Conservation (phyloP, 768 basidiomycete species). For the Trametes elegans region DNA sequence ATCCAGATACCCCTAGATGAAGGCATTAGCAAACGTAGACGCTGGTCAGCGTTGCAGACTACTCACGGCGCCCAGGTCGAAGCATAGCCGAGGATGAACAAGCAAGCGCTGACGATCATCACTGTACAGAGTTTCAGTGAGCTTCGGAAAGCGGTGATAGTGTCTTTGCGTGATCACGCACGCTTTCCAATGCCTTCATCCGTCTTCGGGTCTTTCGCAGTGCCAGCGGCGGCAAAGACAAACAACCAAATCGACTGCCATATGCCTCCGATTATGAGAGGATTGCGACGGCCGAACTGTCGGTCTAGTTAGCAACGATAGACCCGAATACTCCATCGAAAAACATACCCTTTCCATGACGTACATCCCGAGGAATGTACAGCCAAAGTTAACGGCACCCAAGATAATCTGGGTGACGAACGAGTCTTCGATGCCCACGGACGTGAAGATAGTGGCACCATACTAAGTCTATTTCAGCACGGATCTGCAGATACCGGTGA, state of each 20-base stretch:
- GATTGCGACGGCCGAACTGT: slow-evolving; percentile 63
- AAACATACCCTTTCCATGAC: slow-evolving; percentile 59
- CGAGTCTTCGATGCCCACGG: slow-evolving; percentile 65
- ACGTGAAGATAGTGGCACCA: slow-evolving; percentile 61
- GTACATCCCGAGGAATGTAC: slow-evolving; percentile 72
- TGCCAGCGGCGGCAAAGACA: slow-evolving; percentile 71
- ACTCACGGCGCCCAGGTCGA: slow-evolving; percentile 65
- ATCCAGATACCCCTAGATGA: slow-evolving; percentile 67
- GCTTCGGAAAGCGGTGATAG: background rate
- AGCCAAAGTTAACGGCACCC: slow-evolving; percentile 68
- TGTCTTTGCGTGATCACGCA: slow-evolving; percentile 25
- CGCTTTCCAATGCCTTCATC: slow-evolving; percentile 53
- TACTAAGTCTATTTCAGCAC: slow-evolving; percentile 23
- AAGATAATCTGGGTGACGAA: slow-evolving; percentile 76
- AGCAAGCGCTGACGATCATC: slow-evolving; percentile 54
- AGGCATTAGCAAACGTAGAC: background rate
- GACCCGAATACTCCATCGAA: background rate
- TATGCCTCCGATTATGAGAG: slow-evolving; percentile 64
- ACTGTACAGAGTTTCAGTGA: slow-evolving; percentile 11
- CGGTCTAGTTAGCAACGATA: background rate
- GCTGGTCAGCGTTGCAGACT: too few relatives aligned
- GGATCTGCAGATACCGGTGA: background rate
- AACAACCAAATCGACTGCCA: slow-evolving; percentile 74
- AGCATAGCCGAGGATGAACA: slow-evolving; percentile 73
- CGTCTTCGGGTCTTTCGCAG: slow-evolving; percentile 50